These are phyloP conservation scores for Exophiala sideris DNA, from an alignment of 2,329 filamentous ascomycete species.

Conservation along the genomic window DNA sequence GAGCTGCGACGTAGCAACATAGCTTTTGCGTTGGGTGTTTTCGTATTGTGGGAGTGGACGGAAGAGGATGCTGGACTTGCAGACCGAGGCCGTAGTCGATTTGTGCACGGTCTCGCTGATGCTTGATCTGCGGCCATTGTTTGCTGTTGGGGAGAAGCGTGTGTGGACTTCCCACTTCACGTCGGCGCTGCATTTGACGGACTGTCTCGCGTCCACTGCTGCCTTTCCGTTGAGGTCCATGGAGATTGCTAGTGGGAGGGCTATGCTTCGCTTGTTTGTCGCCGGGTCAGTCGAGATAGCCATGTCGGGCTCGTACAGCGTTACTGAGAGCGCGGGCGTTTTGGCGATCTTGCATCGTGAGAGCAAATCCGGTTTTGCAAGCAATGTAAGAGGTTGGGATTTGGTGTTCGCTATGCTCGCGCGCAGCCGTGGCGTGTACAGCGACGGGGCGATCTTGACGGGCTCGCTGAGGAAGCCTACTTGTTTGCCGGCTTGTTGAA, in stretches of 20 bases:
- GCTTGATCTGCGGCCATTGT: background rate
- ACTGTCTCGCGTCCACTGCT: conserved; percentile 13
- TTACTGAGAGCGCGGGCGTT: conserved; percentile 12
- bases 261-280: conserved; percentile 13
- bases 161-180: conserved; percentile 17
- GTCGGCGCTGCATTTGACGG: conserved; percentile 18
- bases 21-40: background rate
- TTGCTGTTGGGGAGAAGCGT: conserved; percentile 9
- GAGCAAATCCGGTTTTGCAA: conserved; percentile 18
- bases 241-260: conserved; percentile 14
- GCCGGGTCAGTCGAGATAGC: background rate
- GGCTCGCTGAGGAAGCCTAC: conserved; percentile 15
- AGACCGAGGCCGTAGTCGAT: conserved; percentile 11
- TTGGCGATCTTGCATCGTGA: conserved; percentile 17
- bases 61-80: conserved; percentile 18
- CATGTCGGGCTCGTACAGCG: conserved; percentile 12
- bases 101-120: conserved; percentile 11
- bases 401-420: background rate
- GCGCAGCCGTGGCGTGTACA: conserved; percentile 11
- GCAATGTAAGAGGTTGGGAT: conserved; percentile 5
- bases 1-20: conserved; percentile 17
- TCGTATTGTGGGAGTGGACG: conserved; percentile 19
- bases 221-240: conserved; percentile 2
- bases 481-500: conserved; percentile 10
- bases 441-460: conserved; percentile 5